Base-by-base conservation (phyloP, 2,329 filamentous ascomycete genomes). In the Myotisia sp. region DNA sequence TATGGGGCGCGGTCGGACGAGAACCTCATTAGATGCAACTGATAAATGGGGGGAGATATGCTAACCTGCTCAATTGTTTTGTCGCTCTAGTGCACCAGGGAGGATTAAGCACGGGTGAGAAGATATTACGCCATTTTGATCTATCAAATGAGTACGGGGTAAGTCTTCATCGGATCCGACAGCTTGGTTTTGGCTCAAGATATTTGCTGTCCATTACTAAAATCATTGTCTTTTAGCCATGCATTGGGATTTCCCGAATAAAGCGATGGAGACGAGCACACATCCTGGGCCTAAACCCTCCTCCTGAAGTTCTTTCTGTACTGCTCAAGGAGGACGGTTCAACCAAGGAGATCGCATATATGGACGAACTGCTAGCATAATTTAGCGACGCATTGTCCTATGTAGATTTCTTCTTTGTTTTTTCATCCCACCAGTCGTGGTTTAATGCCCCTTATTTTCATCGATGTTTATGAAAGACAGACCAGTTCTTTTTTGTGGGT, bases 61-160 rank as follows among this genome's bases (percentile, higher is more conserved):
- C 12, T 22, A 19, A 33, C 26, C 20, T 20, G 20, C 20, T 18
- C 20, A 18, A 3, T 12, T 6, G 9, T 3, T 23, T 20, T 14
- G 6, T 2, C 13, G 34, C 9, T 35, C 14, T 36, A 63, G 75
- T 92, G 22, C 90, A 95, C 50, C 84, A 92, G 58, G 58, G 77
- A 47, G 76, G 67, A 2, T 52, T 95, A 45, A 69, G 65, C 7
- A 45, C 80, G 29, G 68, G 79, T 37, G 86, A 95, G 66, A 93
- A 87, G 64, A 74, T 95, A 17, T 58, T 95, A 48, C 68, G 87
- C 42, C 82, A 93, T 54, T 98, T 90, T 59, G 90, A 98, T 54
- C 79, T 92, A 44, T 90, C 78, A 50, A 82, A 72, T 40, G 82
- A 93, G 49, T 98, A 82, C 55, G 90, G 90, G 37, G 85, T 92